These are phyloP conservation scores for Jamesozyma piceae DNA, from an alignment of 805 yeast species.

Conservation along the genomic window DNA sequence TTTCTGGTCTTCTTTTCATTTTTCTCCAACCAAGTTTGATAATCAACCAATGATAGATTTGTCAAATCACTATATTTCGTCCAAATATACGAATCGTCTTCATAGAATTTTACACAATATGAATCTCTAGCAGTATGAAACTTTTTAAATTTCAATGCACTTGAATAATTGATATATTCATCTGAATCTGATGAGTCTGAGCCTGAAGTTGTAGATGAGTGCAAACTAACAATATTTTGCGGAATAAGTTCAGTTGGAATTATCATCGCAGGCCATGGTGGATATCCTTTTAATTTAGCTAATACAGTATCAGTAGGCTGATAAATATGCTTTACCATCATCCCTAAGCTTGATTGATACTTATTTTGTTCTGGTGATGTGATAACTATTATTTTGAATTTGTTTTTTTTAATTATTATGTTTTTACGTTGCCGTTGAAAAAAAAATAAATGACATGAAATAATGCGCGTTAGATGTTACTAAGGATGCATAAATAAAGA, in stretches of 20 bases:
- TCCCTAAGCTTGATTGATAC: too few species aligned
- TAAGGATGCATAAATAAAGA: too few species aligned
- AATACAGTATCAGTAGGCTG: slow-evolving; percentile 50
- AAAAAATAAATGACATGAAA: too few species aligned
- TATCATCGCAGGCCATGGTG: slow-evolving; percentile 88
- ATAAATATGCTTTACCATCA: slow-evolving; percentile 1
- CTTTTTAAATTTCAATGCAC: slow-evolving; percentile 20
- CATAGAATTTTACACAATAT: slow-evolving; percentile 29
- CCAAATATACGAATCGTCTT: slow-evolving; percentile 31
- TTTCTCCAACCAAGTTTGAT: slow-evolving; percentile 18
- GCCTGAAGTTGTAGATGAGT: neutral
- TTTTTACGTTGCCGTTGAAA: too few species aligned
- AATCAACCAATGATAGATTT: slow-evolving; percentile 15
- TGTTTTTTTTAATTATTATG: too few species aligned
- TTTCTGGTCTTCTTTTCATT: slow-evolving; percentile 40
- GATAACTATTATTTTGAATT: too few species aligned
- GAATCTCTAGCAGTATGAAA: slow-evolving; percentile 9
- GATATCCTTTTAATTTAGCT: slow-evolving; percentile 78
- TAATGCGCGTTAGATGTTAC: too few species aligned
- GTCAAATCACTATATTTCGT: slow-evolving; percentile 21
- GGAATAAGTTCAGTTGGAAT: slow-evolving; percentile 56
- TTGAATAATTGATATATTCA: slow-evolving; percentile 20
- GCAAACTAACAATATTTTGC: slow-evolving; percentile 36
- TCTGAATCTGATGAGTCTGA: slow-evolving; percentile 3
- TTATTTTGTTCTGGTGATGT: too few species aligned